A percentile compares a stretch with the other conserved stretches of the same genome.
Conservation (phyloP, 305 asterid species). For the Withania somnifera region DNA sequence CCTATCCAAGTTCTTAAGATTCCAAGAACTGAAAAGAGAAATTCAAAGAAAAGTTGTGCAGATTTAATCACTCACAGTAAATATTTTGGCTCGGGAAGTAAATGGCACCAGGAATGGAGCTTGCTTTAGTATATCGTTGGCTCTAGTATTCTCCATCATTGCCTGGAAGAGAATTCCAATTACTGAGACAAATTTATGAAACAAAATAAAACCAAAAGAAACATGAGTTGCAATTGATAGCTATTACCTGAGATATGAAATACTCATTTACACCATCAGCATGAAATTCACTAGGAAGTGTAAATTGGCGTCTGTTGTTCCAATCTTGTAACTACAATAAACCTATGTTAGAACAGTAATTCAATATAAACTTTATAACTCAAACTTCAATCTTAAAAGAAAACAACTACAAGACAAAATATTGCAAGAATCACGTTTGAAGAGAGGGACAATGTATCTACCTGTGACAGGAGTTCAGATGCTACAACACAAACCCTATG, state of each 20-base stretch:
- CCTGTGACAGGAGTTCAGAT: conserved; percentile 97
- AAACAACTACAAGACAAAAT: background rate
- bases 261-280: conserved; percentile 89
- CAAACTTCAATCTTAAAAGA: background rate
- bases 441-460: conserved; percentile 18
- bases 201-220: background rate
- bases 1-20: background rate
- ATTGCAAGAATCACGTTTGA: background rate
- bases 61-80: conserved; percentile 54
- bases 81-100: conserved; percentile 88
- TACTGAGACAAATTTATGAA: conserved; percentile 8
- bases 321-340: conserved; percentile 87
- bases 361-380: background rate
- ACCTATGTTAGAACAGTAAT: conserved; percentile 20
- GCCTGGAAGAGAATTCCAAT: conserved; percentile 46
- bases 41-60: conserved; percentile 1
- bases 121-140: conserved; percentile 70
- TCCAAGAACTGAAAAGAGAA: background rate
- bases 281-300: conserved; percentile 79
- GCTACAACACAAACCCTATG: conserved; percentile 77
- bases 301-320: conserved; percentile 90
- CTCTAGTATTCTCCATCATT: conserved; percentile 67
- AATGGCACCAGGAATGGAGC: conserved; percentile 98
- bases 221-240: conserved; percentile 1
- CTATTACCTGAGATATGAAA: conserved; percentile 72